Conservation (phyloP, 495 filamentous ascomycete species). For the Xylaria curta region DNA sequence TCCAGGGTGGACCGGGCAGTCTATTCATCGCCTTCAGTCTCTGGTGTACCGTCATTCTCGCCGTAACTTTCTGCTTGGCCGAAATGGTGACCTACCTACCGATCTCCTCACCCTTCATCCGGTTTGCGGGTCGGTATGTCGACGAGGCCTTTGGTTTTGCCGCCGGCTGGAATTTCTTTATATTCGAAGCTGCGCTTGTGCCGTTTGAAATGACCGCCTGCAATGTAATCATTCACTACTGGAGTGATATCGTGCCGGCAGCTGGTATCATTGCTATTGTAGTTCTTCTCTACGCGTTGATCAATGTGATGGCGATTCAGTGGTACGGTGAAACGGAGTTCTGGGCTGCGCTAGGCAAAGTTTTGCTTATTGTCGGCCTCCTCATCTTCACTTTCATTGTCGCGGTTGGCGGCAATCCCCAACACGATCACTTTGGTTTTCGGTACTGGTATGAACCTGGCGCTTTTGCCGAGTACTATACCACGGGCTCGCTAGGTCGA, state of each 20-base stretch:
- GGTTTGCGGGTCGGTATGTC: slow-evolving; percentile 75
- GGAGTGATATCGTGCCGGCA: slow-evolving; percentile 64
- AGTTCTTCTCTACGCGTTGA: slow-evolving; percentile 61
- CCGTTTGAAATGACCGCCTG: slow-evolving; percentile 70
- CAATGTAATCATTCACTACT: slow-evolving; percentile 68
- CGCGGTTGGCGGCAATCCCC: slow-evolving; percentile 71
- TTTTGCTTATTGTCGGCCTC: slow-evolving; percentile 65
- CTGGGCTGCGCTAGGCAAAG: slow-evolving; percentile 67
- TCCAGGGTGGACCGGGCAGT: slow-evolving; percentile 76
- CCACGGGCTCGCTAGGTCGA: slow-evolving; percentile 61
- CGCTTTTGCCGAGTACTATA: slow-evolving; percentile 66
- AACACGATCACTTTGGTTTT: slow-evolving; percentile 69
- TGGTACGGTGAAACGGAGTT: slow-evolving; percentile 74
- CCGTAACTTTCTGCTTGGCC: slow-evolving; percentile 66
- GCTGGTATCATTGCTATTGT: slow-evolving; percentile 64
- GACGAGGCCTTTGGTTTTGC: slow-evolving; percentile 67
- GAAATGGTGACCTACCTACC: slow-evolving; percentile 80
- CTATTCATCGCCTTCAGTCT: slow-evolving; percentile 79
- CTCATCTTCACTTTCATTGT: slow-evolving; percentile 71
- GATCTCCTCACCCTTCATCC: slow-evolving; percentile 76
- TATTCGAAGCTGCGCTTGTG: slow-evolving; percentile 65
- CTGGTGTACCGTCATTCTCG: slow-evolving; percentile 64
- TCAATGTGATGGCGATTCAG: slow-evolving; percentile 61
- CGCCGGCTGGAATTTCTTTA: slow-evolving; percentile 73
- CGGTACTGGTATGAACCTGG: slow-evolving; percentile 74